Evolutionary conservation across 1,139 yeast genomes (phyloP), one percentile per base, ranked within the genome.

Genomic region (Candida tropicalis): DNA sequence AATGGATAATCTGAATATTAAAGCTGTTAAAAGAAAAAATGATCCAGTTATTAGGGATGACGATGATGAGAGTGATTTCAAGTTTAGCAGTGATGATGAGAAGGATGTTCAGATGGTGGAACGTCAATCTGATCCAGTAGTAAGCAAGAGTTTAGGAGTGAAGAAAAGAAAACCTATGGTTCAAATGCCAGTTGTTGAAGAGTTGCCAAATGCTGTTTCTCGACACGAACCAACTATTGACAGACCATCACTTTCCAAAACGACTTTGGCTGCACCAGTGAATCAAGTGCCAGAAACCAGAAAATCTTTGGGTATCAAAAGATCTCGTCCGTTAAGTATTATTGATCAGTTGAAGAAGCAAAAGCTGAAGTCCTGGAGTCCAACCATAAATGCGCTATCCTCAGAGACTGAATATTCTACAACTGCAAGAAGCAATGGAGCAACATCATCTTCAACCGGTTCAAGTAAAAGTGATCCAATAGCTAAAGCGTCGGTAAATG

Each of bases 221-320:
- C n/a, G n/a, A n/a, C n/a, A n/a, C n/a, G n/a, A n/a, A n/a, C n/a
- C n/a, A n/a, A 10, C 17, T n/a, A 25, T 25, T 3, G 12, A 4
- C n/a, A n/a, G n/a, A n/a, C n/a, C n/a, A n/a, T n/a, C n/a, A n/a
- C n/a, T n/a, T n/a, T n/a, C n/a, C n/a, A n/a, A n/a, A n/a, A n/a
- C n/a, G n/a, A n/a, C n/a, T n/a, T n/a, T n/a, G n/a, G n/a, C n/a
- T n/a, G n/a, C n/a, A n/a, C 1, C 22, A 11, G 3, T 12, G 16
- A 18, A 26, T 8, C 18, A 17, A 36, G 25, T n/a, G 11, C 8
- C 34, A 15, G 23, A 26, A n/a, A 17, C 17, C 12, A 49, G 40
- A 38, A 53, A 43, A 38, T 49, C 59, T 3, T 40, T 58, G 12
- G 61, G 60, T 5, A 37, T 54, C n/a, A 56, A 55, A 40, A 40